Evolutionary conservation across 352 stramenopile species (phyloP), one percentile per base, ranked within the genome.

Genomic region (Globisporangium emineosum): DNA sequence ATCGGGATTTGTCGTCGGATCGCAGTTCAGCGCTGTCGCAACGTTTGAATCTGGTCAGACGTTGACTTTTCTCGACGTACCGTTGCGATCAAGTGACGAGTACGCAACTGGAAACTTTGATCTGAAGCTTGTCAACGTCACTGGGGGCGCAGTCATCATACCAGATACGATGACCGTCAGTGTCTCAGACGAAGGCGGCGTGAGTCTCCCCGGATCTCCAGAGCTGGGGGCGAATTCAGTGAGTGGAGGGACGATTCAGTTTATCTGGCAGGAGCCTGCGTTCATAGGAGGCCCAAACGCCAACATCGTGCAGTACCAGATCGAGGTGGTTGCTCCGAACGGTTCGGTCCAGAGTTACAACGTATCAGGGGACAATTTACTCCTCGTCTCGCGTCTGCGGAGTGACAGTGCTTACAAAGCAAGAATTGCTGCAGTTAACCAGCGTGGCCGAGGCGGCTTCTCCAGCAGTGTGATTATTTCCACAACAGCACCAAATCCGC

Each of bases 161-260:
- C 32, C 42, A 9, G 49, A 56, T 17, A 60, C 40, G 9, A 65
- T 77, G 55, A 70, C 57, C 0, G 32, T 86, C 10, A 50, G 42
- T 7, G 62, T 89, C 23, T 7, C 60, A 4, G 77, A 86, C 49
- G 67, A 73, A 62, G 76, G 77, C 3, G 73, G 82, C 29, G 35
- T 78, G n/a, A 80, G 79, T 58, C 33, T 73, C 12, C 68, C 79
- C 32, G 76, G 69, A n/a, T 61, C 35, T 12, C 71, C 75, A 12
- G 12, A 29, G 27, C 15, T 76, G 1, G 17, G 9, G 0, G 23
- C 50, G 30, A 37, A 45, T 17, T 45, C 30, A 7, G 37, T 55
- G 0, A 77, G 64, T 29, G 77, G 79, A 17, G 77, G 77, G 21
- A 74, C 62, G 5, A 70, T 86, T 9, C 25, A 47, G 15, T 59